phyloP scores from a whole-genome alignment of 2,329 filamentous ascomycete species.

The Chrysoporthe cubensis region DNA sequence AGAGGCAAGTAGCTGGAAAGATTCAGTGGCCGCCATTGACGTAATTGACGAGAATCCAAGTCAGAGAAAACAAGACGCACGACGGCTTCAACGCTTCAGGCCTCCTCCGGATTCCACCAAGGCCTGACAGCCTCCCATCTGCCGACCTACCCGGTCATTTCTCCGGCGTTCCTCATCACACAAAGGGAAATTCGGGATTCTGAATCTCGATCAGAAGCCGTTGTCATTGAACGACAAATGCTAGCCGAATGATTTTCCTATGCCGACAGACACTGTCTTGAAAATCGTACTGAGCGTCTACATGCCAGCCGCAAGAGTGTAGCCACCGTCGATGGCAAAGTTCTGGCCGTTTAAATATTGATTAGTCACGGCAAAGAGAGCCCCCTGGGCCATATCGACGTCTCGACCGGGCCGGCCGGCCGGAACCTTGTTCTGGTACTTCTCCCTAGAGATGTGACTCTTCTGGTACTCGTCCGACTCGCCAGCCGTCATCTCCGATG shows the following conservation, averaged over 20 bases:
- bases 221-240: too few species aligned
- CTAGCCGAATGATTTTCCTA: too few species aligned
- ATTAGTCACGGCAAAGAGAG: constrained; percentile 54
- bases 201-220: too few species aligned
- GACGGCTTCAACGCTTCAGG: too few species aligned
- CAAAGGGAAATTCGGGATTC: too few species aligned
- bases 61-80: too few species aligned
- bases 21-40: too few species aligned
- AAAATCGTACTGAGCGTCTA: constrained; percentile 31
- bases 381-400: constrained; percentile 60
- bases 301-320: constrained; percentile 42
- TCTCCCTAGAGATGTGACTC: constrained; percentile 59
- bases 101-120: too few species aligned
- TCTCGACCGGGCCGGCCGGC: constrained; percentile 56
- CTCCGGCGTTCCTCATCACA: too few species aligned
- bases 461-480: constrained; percentile 56
- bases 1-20: not conserved
- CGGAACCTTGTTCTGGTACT: constrained; percentile 59
- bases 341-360: constrained; percentile 46
- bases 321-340: constrained; percentile 57
- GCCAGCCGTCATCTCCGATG: constrained; percentile 71
- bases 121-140: too few species aligned
- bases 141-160: too few species aligned
- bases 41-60: too few species aligned
- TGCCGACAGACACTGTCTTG: not conserved